phyloP scores from a whole-genome alignment of 2,329 filamentous ascomycete species.

The Pseudogymnoascus sp. region DNA sequence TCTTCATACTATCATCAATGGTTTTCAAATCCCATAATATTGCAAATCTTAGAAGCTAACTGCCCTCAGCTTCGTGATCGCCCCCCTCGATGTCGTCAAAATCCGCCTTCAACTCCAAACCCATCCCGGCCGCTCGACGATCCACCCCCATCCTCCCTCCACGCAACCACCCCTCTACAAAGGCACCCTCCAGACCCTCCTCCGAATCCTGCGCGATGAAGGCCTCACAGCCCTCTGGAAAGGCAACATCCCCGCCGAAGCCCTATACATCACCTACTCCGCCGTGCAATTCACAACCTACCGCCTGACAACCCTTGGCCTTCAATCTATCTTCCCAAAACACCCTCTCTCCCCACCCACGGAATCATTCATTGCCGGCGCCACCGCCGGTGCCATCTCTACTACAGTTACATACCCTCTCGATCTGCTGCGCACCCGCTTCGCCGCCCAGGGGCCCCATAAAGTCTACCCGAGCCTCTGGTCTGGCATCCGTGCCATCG shows the following conservation, averaged over 20 bases:
- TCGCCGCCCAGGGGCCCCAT: constrained; percentile 84
- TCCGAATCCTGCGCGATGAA: constrained; percentile 70
- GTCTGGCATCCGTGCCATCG: constrained; percentile 65
- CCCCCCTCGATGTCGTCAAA: constrained; percentile 95
- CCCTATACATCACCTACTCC: constrained; percentile 88
- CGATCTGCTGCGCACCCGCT: constrained; percentile 86
- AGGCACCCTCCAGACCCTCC: constrained; percentile 69
- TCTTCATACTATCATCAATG: neutral
- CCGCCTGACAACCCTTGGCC: constrained; percentile 61
- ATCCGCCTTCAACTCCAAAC: constrained; percentile 93
- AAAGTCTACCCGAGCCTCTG: constrained; percentile 70
- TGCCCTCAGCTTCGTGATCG: constrained; percentile 69
- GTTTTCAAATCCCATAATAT: neutral
- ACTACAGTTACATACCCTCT: constrained; percentile 86
- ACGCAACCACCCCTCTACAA: constrained; percentile 54
- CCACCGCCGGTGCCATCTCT: constrained; percentile 71
- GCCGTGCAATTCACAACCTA: constrained; percentile 87
- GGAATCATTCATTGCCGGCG: constrained; percentile 78
- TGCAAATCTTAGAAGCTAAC: constrained; percentile 12
- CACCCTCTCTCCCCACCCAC: constrained; percentile 53
- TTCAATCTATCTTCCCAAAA: constrained; percentile 38
- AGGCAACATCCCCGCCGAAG: constrained; percentile 91
- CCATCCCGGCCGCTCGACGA: constrained; percentile 52
- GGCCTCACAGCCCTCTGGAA: constrained; percentile 90
- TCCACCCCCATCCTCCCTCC: constrained; percentile 57